Percentiles rank a stretch among this genome's conserved stretches.
phyloP scores from a whole-genome alignment of 1,284 basidiomycete species.

The Tetrapyrgos nigripes region DNA sequence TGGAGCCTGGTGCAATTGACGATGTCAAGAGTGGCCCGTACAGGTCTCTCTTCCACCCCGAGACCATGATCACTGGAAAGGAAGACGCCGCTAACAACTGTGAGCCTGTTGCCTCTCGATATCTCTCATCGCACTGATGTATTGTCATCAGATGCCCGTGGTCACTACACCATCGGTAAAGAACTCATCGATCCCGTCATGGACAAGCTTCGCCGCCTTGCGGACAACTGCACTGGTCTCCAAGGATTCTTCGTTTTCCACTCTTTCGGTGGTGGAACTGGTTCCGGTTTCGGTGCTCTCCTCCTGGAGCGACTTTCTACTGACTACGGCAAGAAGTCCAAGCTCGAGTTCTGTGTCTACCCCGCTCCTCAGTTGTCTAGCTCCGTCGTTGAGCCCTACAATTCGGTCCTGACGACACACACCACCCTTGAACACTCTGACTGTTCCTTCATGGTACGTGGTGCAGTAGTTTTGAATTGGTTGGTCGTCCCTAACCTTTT shows the following conservation, averaged over 20 bases:
- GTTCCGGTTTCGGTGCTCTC: constrained; percentile 98
- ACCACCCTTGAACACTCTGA: constrained; percentile 99
- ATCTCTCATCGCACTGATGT: constrained; percentile 13
- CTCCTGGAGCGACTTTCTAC: constrained; percentile 95
- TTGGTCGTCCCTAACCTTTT: constrained; percentile 5
- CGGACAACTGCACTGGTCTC: constrained; percentile 97
- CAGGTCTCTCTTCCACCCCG: constrained; percentile 96
- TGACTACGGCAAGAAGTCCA: constrained; percentile 99
- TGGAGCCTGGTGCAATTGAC: constrained; percentile 96
- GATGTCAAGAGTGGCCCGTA: constrained; percentile 96
- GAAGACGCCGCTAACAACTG: constrained; percentile 99
- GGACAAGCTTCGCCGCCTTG: constrained; percentile 95
- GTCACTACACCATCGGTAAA: constrained; percentile 98
- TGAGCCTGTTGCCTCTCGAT: constrained; percentile 46
- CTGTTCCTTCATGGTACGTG: constrained; percentile 94
- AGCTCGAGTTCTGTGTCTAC: constrained; percentile 99
- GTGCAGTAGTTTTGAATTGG: neutral
- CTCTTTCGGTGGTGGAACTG: constrained; percentile 99
- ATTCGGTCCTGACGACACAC: constrained; percentile 98
- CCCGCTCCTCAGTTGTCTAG: constrained; percentile 94
- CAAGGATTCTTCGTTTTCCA: constrained; percentile 99
- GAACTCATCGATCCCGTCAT: constrained; percentile 93
- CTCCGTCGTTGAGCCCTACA: constrained; percentile 99
- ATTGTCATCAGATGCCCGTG: constrained; percentile 84
- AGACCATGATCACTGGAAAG: constrained; percentile 98